phyloP scores from a whole-genome alignment of 345 rosid genomes.

The Sonneratia alba region DNA sequence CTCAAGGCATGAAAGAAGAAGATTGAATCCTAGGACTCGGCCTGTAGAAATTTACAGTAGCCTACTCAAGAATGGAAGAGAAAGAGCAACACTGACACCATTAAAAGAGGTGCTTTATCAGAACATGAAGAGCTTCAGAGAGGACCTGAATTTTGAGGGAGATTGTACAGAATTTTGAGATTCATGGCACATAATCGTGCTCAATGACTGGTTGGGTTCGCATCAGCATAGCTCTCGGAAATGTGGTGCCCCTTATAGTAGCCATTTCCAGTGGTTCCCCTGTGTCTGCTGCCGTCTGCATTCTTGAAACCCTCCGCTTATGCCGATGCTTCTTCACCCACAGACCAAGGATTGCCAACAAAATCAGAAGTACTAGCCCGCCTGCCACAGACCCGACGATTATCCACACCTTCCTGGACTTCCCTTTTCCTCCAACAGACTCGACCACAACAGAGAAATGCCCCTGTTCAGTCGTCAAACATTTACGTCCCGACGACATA shows the following conservation, averaged over 20 bases:
- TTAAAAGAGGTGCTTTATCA: conserved; percentile 2
- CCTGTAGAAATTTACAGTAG: background rate
- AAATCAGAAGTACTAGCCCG: conserved; percentile 40
- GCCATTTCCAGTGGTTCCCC: conserved; percentile 80
- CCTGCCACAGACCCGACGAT: conserved; percentile 67
- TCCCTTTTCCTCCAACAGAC: conserved; percentile 27
- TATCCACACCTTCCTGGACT: conserved; percentile 39
- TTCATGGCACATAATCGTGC: conserved; percentile 65
- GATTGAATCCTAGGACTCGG: background rate
- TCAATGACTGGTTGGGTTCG: conserved; percentile 85
- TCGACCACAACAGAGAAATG: conserved; percentile 79
- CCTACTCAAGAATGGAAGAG: conserved; percentile 2
- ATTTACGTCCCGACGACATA: conserved; percentile 42
- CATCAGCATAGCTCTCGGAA: conserved; percentile 63
- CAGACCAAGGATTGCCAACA: conserved; percentile 35
- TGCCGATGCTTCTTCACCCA: conserved; percentile 51
- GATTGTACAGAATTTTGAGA: background rate
- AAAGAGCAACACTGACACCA: conserved; percentile 4
- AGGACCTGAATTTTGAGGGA: conserved; percentile 4
- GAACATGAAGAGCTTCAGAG: background rate
- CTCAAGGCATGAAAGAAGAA: background rate
- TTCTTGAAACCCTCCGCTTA: conserved; percentile 49
- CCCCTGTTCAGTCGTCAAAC: conserved; percentile 54
- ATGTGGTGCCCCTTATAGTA: conserved; percentile 54
- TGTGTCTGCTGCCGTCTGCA: conserved; percentile 86